Base-by-base conservation (phyloP, 2,329 filamentous ascomycete species). In the Herpotrichia juniperi region DNA sequence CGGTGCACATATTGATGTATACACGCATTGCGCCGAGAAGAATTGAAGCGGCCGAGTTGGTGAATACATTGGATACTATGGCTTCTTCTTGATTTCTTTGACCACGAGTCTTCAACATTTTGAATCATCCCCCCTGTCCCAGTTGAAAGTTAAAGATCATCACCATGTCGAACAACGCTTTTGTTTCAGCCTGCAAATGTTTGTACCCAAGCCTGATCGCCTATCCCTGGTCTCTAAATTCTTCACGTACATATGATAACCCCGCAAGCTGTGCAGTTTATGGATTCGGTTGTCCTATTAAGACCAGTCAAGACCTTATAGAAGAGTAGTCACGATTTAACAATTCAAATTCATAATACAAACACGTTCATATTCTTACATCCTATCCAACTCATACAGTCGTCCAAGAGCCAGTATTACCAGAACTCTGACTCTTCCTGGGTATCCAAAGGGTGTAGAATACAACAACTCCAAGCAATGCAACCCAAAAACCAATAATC, bases 31-130 rank as follows among this genome's bases (percentile, higher is more conserved):
- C 81, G 25, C 78, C 81, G 7, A 79, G 79, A 7, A 81, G 81
- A 5, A 81, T 83, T 46, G 79, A 83, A 25, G 76, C 79, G 28
- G 79, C 80, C 25, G 78, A 81, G 46, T 69, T 78, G 44, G 69
- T 83, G 66, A 81, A 79, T 46, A 79, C 81, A 56, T 77, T 77
- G 10, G 80, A 80, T 25, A 77, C n/a, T n/a, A n/a, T n/a, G n/a
- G n/a, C n/a, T n/a, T n/a, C n/a, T n/a, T n/a, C n/a, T n/a, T n/a
- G n/a, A n/a, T n/a, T n/a, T n/a, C n/a, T n/a, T n/a, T n/a, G n/a
- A n/a, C n/a, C n/a, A n/a, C n/a, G n/a, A n/a, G n/a, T n/a, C n/a
- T n/a, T n/a, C n/a, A n/a, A n/a, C n/a, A n/a, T n/a, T n/a, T n/a
- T n/a, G n/a, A n/a, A n/a, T n/a, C n/a, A n/a, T n/a, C n/a, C n/a